Percentiles rank a stretch among this genome's conserved stretches.
Conservation (phyloP, 495 filamentous ascomycete genomes). For the Cryomyces minteri region DNA sequence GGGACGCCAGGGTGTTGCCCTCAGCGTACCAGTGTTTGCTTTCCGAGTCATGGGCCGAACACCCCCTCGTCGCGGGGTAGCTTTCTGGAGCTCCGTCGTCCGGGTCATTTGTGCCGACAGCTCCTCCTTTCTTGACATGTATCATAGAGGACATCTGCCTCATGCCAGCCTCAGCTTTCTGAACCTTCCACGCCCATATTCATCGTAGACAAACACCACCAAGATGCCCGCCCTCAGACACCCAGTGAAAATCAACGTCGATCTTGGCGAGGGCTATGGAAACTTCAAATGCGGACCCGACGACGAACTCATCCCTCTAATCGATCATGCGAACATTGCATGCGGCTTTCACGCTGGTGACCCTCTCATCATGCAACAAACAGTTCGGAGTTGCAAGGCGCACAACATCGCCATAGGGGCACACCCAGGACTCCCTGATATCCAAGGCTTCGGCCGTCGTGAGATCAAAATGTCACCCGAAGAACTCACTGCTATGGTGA, state of each 20-base stretch:
- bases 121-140: too few relatives aligned
- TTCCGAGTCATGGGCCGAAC: too few relatives aligned
- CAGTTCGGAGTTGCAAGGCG: slow-evolving; percentile 34
- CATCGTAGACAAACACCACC: neutral
- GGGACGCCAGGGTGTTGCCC: too few relatives aligned
- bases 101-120: too few relatives aligned
- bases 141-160: too few relatives aligned
- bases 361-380: slow-evolving; percentile 39
- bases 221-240: slow-evolving; percentile 27
- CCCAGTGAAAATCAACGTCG: slow-evolving; percentile 32
- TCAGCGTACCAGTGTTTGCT: too few relatives aligned
- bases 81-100: too few relatives aligned
- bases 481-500: slow-evolving; percentile 34
- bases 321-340: slow-evolving; percentile 44
- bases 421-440: slow-evolving; percentile 41
- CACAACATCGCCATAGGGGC: slow-evolving; percentile 35
- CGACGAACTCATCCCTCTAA: slow-evolving; percentile 34
- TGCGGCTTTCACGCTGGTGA: slow-evolving; percentile 44
- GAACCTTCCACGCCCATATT: neutral
- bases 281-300: slow-evolving; percentile 33
- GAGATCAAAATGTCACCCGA: slow-evolving; percentile 34
- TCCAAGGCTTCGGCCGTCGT: slow-evolving; percentile 43
- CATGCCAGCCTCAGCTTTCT: too few relatives aligned
- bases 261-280: slow-evolving; percentile 32
- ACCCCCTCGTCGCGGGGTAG: too few relatives aligned